Evolutionary conservation across 1,139 yeast genomes (phyloP).

Genomic region (Geotrichum candidum): DNA sequence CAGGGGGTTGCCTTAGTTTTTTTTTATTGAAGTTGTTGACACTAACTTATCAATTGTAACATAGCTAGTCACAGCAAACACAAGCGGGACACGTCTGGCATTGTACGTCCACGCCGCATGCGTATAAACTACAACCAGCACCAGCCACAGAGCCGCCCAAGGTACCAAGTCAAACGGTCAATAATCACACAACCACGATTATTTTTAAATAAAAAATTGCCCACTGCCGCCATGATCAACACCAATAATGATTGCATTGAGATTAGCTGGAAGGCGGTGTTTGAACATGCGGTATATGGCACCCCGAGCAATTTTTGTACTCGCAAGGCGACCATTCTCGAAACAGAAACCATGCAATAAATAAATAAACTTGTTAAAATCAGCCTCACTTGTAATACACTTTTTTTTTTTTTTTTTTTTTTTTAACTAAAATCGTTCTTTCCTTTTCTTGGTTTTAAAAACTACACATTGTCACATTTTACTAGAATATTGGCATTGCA

Average conservation of each 20-base stretch:
- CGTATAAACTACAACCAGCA: neutral
- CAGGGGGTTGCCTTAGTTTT: too few relatives aligned
- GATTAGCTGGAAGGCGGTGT: constrained; percentile 27
- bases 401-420: neutral
- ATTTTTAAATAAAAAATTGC: constrained; percentile 1
- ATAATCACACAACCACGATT: neutral
- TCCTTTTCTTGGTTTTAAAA: neutral
- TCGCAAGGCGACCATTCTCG: constrained; percentile 6
- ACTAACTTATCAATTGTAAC: neutral
- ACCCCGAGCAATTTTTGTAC: constrained; percentile 24
- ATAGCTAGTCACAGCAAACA: neutral
- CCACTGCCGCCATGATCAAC: constrained; percentile 7
- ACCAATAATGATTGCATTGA: constrained; percentile 21
- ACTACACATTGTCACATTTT: neutral
- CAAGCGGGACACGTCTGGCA: neutral
- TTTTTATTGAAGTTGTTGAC: neutral
- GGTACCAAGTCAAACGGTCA: neutral
- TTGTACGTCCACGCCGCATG: neutral
- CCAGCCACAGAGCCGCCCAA: neutral
- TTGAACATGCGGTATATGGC: constrained; percentile 26
- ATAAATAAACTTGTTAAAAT: neutral
- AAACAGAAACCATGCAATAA: neutral
- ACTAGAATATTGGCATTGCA: neutral
- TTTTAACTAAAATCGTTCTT: too few relatives aligned
- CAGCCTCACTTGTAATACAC: neutral